A percentile compares a stretch with the other conserved stretches of the same genome.
These are phyloP conservation scores for Scolecobasidium constrictum DNA, from an alignment of 2,329 filamentous ascomycete genomes.

Conservation along the genomic window DNA sequence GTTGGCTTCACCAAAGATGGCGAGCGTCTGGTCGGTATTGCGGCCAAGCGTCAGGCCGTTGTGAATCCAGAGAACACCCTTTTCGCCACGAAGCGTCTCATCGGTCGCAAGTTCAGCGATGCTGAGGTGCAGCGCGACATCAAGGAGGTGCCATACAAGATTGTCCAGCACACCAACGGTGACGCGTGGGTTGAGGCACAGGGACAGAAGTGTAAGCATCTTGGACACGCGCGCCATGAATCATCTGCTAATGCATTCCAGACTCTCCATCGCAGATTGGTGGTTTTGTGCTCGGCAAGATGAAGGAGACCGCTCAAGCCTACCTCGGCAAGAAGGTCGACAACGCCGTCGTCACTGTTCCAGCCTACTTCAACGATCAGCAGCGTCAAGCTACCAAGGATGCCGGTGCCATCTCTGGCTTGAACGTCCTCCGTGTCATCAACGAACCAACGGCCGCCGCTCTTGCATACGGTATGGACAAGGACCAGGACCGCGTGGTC, in stretches of 20 bases:
- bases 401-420: slow-evolving; percentile 87
- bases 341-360: slow-evolving; percentile 94
- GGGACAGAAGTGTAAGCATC: slow-evolving; percentile 58
- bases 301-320: slow-evolving; percentile 96
- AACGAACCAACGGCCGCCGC: slow-evolving; percentile 97
- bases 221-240: not conserved
- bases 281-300: slow-evolving; percentile 93
- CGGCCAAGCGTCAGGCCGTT: slow-evolving; percentile 94
- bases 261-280: slow-evolving; percentile 95
- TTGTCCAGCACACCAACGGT: slow-evolving; percentile 91
- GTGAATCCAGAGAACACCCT: slow-evolving; percentile 98
- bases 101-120: slow-evolving; percentile 94
- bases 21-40: slow-evolving; percentile 92
- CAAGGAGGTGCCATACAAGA: slow-evolving; percentile 97
- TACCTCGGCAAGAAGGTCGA: slow-evolving; percentile 85
- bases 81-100: slow-evolving; percentile 97
- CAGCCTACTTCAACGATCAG: slow-evolving; percentile 97
- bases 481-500: slow-evolving; percentile 79
- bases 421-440: slow-evolving; percentile 94
- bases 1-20: slow-evolving; percentile 93
- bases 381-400: slow-evolving; percentile 98
- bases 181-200: slow-evolving; percentile 94
- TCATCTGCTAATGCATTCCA: not conserved
- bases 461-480: slow-evolving; percentile 91
- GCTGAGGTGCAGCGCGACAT: slow-evolving; percentile 91